A percentile compares a stretch with the other conserved stretches of the same genome.
Conservation (phyloP, 176 grass and related monocot genomes). For the Cymbopogon citratus region DNA sequence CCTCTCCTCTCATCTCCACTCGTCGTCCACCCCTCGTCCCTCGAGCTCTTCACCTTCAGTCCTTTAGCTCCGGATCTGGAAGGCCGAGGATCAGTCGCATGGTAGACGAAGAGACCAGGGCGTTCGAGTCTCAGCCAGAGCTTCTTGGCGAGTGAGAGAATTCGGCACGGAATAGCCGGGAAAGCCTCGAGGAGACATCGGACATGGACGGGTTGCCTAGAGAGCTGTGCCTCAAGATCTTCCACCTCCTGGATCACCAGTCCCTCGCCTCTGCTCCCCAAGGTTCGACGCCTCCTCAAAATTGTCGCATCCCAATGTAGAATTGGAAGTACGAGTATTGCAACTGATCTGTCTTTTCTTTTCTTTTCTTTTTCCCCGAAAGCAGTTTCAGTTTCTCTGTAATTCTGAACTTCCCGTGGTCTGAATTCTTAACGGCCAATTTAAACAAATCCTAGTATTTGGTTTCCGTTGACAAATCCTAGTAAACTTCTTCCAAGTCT, state of each 20-base stretch:
- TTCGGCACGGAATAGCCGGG: background rate
- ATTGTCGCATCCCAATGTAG: background rate
- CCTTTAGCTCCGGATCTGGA: constrained; percentile 15
- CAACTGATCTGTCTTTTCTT: background rate
- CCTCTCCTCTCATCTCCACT: background rate
- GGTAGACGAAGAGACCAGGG: background rate
- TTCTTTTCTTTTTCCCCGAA: background rate
- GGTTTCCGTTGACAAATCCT: background rate
- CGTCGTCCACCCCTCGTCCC: background rate
- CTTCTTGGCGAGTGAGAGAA: background rate
- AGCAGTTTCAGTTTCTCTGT: background rate
- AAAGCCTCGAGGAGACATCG: background rate
- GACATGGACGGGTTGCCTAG: constrained; percentile 48
- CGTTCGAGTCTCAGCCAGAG: background rate
- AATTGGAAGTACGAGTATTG: background rate
- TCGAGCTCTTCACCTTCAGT: background rate
- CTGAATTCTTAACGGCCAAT: background rate
- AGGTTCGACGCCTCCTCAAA: constrained; percentile 31
- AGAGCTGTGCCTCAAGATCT: constrained; percentile 73
- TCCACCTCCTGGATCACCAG: constrained; percentile 63
- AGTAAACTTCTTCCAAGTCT: background rate
- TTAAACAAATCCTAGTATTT: background rate
- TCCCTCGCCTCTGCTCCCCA: constrained; percentile 61
- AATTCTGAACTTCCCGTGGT: background rate
- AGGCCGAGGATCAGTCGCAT: background rate